Percentiles rank a stretch among this genome's conserved stretches.
Evolutionary conservation across 1,284 basidiomycete genomes (phyloP).

Genomic region (Ustilago lituana): DNA sequence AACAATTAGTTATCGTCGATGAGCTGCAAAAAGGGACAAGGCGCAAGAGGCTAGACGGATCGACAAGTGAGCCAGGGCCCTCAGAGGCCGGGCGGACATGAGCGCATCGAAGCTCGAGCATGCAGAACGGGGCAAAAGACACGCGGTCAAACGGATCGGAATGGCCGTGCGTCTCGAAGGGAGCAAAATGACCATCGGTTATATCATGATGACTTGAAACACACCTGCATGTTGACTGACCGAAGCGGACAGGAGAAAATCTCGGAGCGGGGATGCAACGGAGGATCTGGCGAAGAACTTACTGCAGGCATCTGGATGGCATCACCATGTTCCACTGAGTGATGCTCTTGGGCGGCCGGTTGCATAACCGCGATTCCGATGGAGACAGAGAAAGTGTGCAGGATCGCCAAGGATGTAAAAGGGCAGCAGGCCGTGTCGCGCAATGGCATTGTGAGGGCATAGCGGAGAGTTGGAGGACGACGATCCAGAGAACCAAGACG

Average conservation of each 20-base stretch:
- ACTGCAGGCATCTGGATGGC: constrained; percentile 19
- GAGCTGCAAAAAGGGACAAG: no score
- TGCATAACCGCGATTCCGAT: constrained; percentile 8
- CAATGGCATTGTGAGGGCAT: no score
- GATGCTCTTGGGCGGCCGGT: not conserved
- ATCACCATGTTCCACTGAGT: constrained; percentile 16
- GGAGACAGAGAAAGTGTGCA: no score
- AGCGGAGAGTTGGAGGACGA: not conserved
- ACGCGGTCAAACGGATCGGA: not conserved
- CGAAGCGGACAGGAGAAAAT: no score
- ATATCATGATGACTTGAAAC: no score
- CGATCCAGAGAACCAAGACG: constrained; percentile 1
- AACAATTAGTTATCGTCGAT: no score
- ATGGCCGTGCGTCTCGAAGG: not conserved
- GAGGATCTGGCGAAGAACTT: no score
- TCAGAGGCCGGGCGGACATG: constrained; percentile 5
- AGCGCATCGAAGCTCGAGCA: not conserved
- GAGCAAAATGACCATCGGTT: no score
- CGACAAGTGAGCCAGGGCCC: not conserved
- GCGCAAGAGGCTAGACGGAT: not conserved
- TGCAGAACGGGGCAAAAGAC: no score
- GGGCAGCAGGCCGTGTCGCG: no score
- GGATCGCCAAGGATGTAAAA: no score
- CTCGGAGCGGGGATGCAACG: not conserved
- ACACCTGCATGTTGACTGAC: no score